These are phyloP conservation scores for Botryotinia calthae DNA, from an alignment of 2,329 filamentous ascomycete species.

Conservation along the genomic window DNA sequence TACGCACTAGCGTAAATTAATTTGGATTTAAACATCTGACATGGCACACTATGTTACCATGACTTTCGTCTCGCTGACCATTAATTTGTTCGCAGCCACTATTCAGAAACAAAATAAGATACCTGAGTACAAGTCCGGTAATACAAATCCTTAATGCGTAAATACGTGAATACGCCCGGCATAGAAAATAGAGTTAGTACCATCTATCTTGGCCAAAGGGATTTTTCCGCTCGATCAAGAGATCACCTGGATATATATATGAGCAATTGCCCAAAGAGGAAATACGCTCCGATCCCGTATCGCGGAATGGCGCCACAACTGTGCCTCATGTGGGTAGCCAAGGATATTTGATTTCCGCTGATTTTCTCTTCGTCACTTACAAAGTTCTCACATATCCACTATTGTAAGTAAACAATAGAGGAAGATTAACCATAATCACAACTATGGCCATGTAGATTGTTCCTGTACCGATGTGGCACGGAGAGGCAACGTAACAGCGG, in stretches of 20 bases:
- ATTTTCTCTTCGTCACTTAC: background rate
- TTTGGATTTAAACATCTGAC: background rate
- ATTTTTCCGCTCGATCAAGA: background rate
- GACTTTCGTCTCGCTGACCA: background rate
- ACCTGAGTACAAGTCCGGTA: slow-evolving; percentile 1
- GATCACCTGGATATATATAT: background rate
- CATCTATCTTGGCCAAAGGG: background rate
- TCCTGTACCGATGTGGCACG: slow-evolving; percentile 1
- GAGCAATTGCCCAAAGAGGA: background rate
- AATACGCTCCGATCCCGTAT: background rate
- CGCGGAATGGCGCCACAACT: slow-evolving; percentile 4
- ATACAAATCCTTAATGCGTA: background rate
- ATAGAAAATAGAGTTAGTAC: background rate
- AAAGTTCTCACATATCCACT: background rate
- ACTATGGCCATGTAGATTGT: background rate
- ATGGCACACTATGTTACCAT: background rate
- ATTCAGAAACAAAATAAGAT: slow-evolving; percentile 5
- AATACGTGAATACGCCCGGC: background rate
- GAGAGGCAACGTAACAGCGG: slow-evolving; percentile 8
- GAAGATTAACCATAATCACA: background rate
- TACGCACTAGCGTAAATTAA: background rate
- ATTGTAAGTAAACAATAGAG: background rate
- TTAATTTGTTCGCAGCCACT: background rate
- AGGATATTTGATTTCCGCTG: background rate
- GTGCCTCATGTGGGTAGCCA: background rate